A percentile compares a stretch with the other conserved stretches of the same genome.
Conservation (phyloP, 2,329 filamentous ascomycete genomes). For the Colletotrichum godetiae region DNA sequence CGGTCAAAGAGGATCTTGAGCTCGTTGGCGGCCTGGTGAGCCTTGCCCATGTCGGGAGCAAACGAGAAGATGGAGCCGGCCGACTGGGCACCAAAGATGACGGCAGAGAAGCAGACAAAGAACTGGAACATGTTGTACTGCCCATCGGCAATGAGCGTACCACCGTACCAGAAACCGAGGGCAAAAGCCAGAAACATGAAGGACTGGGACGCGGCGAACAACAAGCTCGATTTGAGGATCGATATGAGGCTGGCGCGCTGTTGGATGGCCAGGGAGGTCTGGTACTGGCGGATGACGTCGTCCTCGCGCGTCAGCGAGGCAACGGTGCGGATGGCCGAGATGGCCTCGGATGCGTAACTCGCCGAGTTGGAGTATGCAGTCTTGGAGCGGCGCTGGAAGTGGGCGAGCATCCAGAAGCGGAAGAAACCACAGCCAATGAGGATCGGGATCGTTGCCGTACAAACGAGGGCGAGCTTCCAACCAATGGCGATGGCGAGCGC, state of each 20-base stretch:
- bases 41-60: slow-evolving; percentile 93
- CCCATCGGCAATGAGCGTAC: slow-evolving; percentile 74
- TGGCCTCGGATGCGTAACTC: slow-evolving; percentile 91
- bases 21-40: slow-evolving; percentile 82
- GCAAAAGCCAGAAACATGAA: slow-evolving; percentile 86
- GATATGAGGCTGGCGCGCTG: slow-evolving; percentile 76
- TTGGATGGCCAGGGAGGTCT: slow-evolving; percentile 72
- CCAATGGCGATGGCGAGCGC: slow-evolving; percentile 78
- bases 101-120: slow-evolving; percentile 88
- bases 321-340: slow-evolving; percentile 92
- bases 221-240: slow-evolving; percentile 78
- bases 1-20: slow-evolving; percentile 88
- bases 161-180: slow-evolving; percentile 93
- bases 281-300: slow-evolving; percentile 82
- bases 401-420: slow-evolving; percentile 85
- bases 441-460: slow-evolving; percentile 81
- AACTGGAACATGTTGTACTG: slow-evolving; percentile 88
- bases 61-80: slow-evolving; percentile 91
- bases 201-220: slow-evolving; percentile 89
- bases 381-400: slow-evolving; percentile 84
- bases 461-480: slow-evolving; percentile 90
- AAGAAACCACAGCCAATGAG: slow-evolving; percentile 86
- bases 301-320: slow-evolving; percentile 88
- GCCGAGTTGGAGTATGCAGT: slow-evolving; percentile 83
- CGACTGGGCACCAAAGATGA: slow-evolving; percentile 93